Base-by-base conservation (phyloP, 2,329 filamentous ascomycete species). In the Paraphoma sp. region DNA sequence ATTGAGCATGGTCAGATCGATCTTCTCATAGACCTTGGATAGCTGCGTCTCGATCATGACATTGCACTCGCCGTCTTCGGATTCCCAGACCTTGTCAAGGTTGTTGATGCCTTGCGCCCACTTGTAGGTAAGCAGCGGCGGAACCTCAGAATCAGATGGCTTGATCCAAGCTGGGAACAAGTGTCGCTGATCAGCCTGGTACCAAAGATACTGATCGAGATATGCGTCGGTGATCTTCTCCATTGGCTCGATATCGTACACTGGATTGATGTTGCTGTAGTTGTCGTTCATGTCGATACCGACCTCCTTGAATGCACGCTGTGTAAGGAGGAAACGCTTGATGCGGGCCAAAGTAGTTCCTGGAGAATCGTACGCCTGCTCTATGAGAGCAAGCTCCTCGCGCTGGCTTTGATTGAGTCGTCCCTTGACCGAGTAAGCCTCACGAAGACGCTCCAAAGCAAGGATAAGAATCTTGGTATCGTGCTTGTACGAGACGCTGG, bases 251-350 rank as follows among this genome's bases (percentile, higher is more conserved):
- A 99, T 95, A 66, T 99, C 95, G 74, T 99, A 99, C 1, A 99
- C 95, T 0, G 95, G 96, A 73, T 99, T 99, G 82, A 99, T 99
- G 16, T 92, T 94, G 82, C 89, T 98, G 81, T 99, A 99, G 73
- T 99, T 99, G 80, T 99, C 95, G 76, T 99, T 99, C 95, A 99
- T 99, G 74, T 99, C 95, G 65, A 99, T 99, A 53, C 94, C 95
- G 44, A 99, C 95, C 79, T 99, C 95, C 80, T 99, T 99, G 85
- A 99, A 99, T 1, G 96, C 95, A 76, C 95, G 88, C 75, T 99
- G 95, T 0, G 96, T 99, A 44, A 99, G 86, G 60, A 99, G 82
- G 83, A 98, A 98, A 47, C 95, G 90, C 83, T 99, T 99, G 81
- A 99, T 99, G 56, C 95, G 86, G 62, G 97, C 94, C 55, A 99